Evolutionary conservation across 768 basidiomycete genomes (phyloP).

Genomic region (Multifurca ochricompacta): DNA sequence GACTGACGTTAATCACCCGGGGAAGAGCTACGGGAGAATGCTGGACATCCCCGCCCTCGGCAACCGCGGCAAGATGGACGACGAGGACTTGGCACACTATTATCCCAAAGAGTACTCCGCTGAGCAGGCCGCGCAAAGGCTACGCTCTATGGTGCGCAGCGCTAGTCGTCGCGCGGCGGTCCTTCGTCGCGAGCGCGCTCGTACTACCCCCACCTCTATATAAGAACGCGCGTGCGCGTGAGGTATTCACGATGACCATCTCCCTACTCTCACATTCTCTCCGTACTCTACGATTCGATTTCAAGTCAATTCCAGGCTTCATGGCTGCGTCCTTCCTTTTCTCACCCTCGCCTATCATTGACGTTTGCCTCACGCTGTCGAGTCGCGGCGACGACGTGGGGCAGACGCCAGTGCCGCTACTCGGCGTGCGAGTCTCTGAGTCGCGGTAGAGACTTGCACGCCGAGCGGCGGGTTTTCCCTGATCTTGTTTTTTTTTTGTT

Average conservation of each 20-base stretch:
- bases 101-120: not conserved
- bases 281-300: not conserved
- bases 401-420: slow-evolving; percentile 4
- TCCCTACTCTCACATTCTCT: too few relatives aligned
- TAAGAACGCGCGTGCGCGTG: too few relatives aligned
- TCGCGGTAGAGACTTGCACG: slow-evolving; percentile 11
- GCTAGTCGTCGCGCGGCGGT: not conserved
- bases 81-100: not conserved
- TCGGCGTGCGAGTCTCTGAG: slow-evolving; percentile 1
- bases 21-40: not conserved
- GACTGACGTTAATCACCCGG: slow-evolving; percentile 2
- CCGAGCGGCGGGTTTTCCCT: not conserved
- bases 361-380: slow-evolving; percentile 5
- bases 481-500: not conserved
- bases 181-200: not conserved
- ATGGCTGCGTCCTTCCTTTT: not conserved
- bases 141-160: not conserved
- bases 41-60: not conserved
- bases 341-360: not conserved
- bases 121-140: not conserved
- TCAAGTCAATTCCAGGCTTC: not conserved
- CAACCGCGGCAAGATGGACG: not conserved
- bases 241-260: too few relatives aligned
- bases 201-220: not conserved
- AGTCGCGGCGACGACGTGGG: slow-evolving; percentile 14